Conservation (phyloP, 352 stramenopile species). For the Lagenidium giganteum region DNA sequence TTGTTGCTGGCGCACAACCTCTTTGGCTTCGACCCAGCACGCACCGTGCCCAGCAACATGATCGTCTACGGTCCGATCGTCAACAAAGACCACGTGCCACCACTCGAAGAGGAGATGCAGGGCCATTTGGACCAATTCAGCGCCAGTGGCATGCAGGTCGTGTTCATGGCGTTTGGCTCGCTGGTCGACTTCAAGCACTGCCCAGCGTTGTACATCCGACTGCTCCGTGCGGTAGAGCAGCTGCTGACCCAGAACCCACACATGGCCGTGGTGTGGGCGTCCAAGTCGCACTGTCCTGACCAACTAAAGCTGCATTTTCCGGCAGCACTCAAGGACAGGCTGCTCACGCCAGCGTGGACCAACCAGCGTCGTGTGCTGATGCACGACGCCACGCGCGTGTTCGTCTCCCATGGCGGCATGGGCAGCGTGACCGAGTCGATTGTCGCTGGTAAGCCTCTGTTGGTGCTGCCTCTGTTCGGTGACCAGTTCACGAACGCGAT, state of each 20-base stretch:
- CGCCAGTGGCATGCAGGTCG: conserved; percentile 2
- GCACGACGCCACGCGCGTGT: conserved; percentile 19
- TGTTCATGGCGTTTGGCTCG: conserved; percentile 19
- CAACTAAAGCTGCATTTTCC: conserved; percentile 13
- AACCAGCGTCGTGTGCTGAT: conserved; percentile 18
- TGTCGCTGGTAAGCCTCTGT: conserved; percentile 17
- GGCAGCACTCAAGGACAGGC: too few species aligned
- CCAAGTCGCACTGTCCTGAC: conserved; percentile 12
- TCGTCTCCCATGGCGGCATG: conserved; percentile 16
- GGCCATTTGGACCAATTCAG: conserved; percentile 9
- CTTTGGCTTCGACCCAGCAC: conserved; percentile 15
- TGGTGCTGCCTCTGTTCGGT: conserved; percentile 18
- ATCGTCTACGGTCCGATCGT: conserved; percentile 16
- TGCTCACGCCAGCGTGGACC: conserved; percentile 17
- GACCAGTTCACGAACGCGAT: conserved; percentile 20
- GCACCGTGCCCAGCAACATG: conserved; percentile 19
- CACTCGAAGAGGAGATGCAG: conserved; percentile 15
- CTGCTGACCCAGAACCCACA: conserved; percentile 7
- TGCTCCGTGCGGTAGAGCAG: conserved; percentile 9
- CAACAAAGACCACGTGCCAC: conserved; percentile 17
- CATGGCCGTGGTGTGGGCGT: conserved; percentile 16
- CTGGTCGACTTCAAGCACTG: conserved; percentile 18
- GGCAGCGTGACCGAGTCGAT: conserved; percentile 17
- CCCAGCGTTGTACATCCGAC: conserved; percentile 14
- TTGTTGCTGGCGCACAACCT: conserved; percentile 20